Percentiles rank a stretch among this genome's conserved stretches.
Evolutionary conservation across 2,329 filamentous ascomycete genomes (phyloP).

Genomic region (Diaporthe amygdali): DNA sequence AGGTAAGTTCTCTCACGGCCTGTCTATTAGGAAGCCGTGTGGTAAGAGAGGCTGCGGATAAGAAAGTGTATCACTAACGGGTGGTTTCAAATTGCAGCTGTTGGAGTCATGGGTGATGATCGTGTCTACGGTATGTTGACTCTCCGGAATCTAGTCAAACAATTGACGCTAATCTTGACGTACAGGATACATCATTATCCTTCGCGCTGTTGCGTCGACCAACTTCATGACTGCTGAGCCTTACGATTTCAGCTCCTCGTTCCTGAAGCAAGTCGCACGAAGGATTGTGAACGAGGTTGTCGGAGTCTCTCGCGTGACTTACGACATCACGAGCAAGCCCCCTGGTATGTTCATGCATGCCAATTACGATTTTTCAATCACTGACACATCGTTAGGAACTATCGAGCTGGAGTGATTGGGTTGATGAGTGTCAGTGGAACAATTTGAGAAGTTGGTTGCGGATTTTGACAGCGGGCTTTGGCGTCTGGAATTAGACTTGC

Average conservation of each 20-base stretch:
- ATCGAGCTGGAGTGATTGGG: constrained; percentile 9
- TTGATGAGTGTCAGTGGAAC: not conserved
- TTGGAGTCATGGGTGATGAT: constrained; percentile 65
- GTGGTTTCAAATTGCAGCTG: constrained; percentile 27
- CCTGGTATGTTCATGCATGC: not conserved
- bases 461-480: not conserved
- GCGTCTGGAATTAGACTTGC: not conserved
- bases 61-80: no score
- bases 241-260: constrained; percentile 58
- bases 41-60: no score
- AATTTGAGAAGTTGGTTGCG: not conserved
- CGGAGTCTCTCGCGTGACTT: constrained; percentile 75
- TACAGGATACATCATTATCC: constrained; percentile 24
- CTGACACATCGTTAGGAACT: not conserved
- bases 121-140: constrained; percentile 59
- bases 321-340: constrained; percentile 50
- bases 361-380: not conserved
- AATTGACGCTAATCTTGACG: not conserved
- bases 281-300: constrained; percentile 80
- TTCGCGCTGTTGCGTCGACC: constrained; percentile 51
- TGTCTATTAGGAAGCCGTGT: no score
- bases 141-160: constrained; percentile 32
- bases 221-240: constrained; percentile 81
- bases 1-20: constrained; percentile 25
- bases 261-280: constrained; percentile 59